Percentiles rank a stretch among this genome's conserved stretches.
Evolutionary conservation across 768 basidiomycete species (phyloP).

Genomic region (Termitomyces sp.): DNA sequence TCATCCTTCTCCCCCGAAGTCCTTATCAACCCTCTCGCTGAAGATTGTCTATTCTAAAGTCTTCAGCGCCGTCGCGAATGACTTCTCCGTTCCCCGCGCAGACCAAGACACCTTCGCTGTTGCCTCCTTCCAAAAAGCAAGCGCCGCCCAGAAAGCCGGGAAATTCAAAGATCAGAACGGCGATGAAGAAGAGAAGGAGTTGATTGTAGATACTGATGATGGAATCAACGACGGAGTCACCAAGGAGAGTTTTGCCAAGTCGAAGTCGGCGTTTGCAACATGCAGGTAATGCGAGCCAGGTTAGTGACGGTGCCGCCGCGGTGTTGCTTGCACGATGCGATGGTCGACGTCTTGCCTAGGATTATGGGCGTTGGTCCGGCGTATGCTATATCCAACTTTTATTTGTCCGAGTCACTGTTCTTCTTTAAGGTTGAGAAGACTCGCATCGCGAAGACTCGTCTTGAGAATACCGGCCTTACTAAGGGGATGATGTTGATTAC

Average conservation of each 20-base stretch:
- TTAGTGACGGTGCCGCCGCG: constrained; percentile 91
- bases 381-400: constrained; percentile 87
- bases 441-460: too few relatives aligned
- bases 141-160: constrained; percentile 73
- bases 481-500: too few relatives aligned
- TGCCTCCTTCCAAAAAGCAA: constrained; percentile 79
- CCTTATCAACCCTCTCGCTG: constrained; percentile 59
- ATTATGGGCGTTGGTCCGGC: constrained; percentile 94
- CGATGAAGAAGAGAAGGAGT: constrained; percentile 59
- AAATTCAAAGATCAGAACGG: constrained; percentile 73
- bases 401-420: too few relatives aligned
- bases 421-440: too few relatives aligned
- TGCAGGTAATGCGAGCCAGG: constrained; percentile 83
- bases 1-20: constrained; percentile 63
- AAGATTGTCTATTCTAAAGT: constrained; percentile 78
- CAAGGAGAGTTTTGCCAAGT: constrained; percentile 69
- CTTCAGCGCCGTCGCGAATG: constrained; percentile 82
- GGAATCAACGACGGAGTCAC: constrained; percentile 87
- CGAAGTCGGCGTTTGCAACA: constrained; percentile 84
- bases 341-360: constrained; percentile 77
- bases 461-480: too few relatives aligned
- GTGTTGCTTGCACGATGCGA: constrained; percentile 80
- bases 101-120: constrained; percentile 84
- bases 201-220: constrained; percentile 77
- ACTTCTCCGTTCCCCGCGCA: constrained; percentile 68